phyloP scores from a whole-genome alignment of 2,329 filamentous ascomycete genomes.

The Coniochaeta pulveracea region DNA sequence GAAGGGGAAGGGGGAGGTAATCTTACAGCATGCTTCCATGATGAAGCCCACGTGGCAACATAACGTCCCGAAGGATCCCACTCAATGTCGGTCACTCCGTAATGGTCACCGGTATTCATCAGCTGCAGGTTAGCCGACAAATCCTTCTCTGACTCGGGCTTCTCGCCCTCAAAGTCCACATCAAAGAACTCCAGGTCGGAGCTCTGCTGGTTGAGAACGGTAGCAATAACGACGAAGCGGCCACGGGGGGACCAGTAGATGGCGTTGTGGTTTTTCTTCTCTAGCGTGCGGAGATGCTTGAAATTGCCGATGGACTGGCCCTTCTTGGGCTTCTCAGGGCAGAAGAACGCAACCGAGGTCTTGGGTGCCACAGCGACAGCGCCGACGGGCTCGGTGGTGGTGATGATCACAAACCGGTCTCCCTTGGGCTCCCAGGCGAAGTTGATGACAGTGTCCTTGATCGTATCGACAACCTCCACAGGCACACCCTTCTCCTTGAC shows the following conservation, averaged over 20 bases:
- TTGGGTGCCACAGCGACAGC: conserved; percentile 80
- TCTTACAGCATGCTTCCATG: conserved; percentile 92
- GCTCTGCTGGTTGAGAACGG: conserved; percentile 83
- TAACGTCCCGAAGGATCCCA: conserved; percentile 97
- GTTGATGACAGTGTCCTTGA: conserved; percentile 99
- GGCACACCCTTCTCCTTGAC: conserved; percentile 95
- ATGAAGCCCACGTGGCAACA: conserved; percentile 83
- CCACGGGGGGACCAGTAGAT: conserved; percentile 99
- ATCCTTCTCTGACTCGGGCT: conserved; percentile 86
- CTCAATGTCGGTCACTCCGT: conserved; percentile 93
- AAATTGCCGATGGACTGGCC: conserved; percentile 75
- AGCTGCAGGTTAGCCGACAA: conserved; percentile 88
- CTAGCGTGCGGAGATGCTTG: conserved; percentile 86
- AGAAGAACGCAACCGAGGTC: conserved; percentile 92
- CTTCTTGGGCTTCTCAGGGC: conserved; percentile 91
- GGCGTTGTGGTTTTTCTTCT: conserved; percentile 99
- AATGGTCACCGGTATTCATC: conserved; percentile 91
- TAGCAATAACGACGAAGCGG: conserved; percentile 88
- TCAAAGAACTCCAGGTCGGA: conserved; percentile 98
- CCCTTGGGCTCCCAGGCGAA: conserved; percentile 99
- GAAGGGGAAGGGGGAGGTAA: background rate
- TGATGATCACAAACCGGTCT: conserved; percentile 94
- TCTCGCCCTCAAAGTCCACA: conserved; percentile 95
- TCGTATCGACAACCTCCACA: conserved; percentile 91
- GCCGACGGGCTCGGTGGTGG: conserved; percentile 71